Percentiles rank a stretch among this genome's conserved stretches.
phyloP scores from a whole-genome alignment of 2,329 filamentous ascomycete species.

The Neophaeococcomyces mojaviensis region DNA sequence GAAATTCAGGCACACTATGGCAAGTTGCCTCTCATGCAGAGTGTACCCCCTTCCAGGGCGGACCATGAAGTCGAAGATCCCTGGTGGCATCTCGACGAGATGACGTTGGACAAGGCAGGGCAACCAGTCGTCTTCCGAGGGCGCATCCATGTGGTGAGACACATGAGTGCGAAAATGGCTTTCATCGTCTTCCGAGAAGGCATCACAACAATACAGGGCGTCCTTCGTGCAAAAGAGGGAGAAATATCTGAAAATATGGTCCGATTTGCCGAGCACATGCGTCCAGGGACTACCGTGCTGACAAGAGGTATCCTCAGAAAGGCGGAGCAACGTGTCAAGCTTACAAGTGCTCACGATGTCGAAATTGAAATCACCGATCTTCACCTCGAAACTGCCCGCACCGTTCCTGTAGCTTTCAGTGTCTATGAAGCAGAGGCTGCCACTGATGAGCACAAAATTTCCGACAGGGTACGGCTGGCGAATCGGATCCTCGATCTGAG shows the following conservation, averaged over 20 bases:
- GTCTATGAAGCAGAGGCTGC: conserved; percentile 45
- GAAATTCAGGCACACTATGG: conserved; percentile 15
- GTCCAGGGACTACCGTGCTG: conserved; percentile 63
- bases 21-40: conserved; percentile 16
- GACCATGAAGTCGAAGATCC: conserved; percentile 5
- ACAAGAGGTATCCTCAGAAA: conserved; percentile 60
- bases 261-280: conserved; percentile 68
- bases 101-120: conserved; percentile 33
- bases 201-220: conserved; percentile 66
- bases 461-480: conserved; percentile 57
- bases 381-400: conserved; percentile 47
- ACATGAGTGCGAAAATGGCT: conserved; percentile 60
- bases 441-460: conserved; percentile 46
- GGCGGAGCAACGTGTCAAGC: conserved; percentile 56
- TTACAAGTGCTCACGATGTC: conserved; percentile 59
- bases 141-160: conserved; percentile 53
- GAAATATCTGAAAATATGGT: conserved; percentile 61
- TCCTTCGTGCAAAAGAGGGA: conserved; percentile 51
- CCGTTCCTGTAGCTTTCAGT: conserved; percentile 50
- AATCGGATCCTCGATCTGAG: conserved; percentile 69
- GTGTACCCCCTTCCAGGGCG: conserved; percentile 7
- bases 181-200: conserved; percentile 73
- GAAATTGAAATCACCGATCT: conserved; percentile 59
- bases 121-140: conserved; percentile 54
- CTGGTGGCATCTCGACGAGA: conserved; percentile 11